phyloP scores from a whole-genome alignment of 129 eudicot genomes.

The Chrysanthemum makinoi region DNA sequence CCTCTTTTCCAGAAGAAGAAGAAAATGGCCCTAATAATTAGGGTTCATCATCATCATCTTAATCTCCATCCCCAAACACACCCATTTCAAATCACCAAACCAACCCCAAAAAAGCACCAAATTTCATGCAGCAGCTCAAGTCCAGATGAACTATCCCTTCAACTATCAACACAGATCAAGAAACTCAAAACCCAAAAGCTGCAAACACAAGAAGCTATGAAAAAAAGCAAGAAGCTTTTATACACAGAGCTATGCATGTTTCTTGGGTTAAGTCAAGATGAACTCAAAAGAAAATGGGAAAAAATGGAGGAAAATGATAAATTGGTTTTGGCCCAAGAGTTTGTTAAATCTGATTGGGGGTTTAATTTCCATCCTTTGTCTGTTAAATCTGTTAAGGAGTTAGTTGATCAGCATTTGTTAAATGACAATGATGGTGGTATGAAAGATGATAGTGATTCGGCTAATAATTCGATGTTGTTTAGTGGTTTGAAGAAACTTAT shows the following conservation, averaged over 20 bases:
- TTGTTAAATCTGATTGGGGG: constrained; percentile 60
- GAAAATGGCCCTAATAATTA: constrained; percentile 29
- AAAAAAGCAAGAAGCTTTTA: constrained; percentile 49
- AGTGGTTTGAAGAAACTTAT: constrained; percentile 43
- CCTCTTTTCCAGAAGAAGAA: too few relatives aligned
- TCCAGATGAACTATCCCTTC: constrained; percentile 39
- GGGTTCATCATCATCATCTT: constrained; percentile 27
- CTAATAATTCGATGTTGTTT: constrained; percentile 21
- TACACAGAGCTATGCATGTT: constrained; percentile 45
- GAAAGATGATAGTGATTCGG: constrained; percentile 9
- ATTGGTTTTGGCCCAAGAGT: constrained; percentile 52
- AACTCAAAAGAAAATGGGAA: constrained; percentile 56
- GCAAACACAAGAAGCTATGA: constrained; percentile 56
- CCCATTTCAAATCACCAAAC: constrained; percentile 24
- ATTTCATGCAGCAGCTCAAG: constrained; percentile 27
- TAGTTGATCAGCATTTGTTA: constrained; percentile 61
- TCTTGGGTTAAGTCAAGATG: constrained; percentile 45
- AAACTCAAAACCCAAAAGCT: constrained; percentile 40
- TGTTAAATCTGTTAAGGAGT: constrained; percentile 57
- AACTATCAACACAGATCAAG: constrained; percentile 41
- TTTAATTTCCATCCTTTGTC: constrained; percentile 72
- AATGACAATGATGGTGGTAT: constrained; percentile 7
- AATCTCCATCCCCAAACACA: constrained; percentile 28
- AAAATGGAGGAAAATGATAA: constrained; percentile 51
- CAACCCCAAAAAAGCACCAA: constrained; percentile 19